Evolutionary conservation across 257 asterid species (phyloP).

Genomic region (Capsicum pubescens): DNA sequence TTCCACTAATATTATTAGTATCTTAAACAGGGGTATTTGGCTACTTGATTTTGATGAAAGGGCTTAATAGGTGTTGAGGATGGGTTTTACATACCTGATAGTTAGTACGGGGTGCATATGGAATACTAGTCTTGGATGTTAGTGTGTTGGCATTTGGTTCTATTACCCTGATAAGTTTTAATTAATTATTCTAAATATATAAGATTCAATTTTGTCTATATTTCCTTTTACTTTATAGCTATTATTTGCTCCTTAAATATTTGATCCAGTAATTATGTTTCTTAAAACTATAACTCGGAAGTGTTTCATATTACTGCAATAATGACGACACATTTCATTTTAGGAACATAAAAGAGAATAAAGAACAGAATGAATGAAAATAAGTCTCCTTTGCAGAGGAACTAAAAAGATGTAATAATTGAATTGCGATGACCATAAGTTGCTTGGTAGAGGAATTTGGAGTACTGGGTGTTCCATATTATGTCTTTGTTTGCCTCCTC

Average conservation of each 20-base stretch:
- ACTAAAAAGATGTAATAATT: background rate
- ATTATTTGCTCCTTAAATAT: background rate
- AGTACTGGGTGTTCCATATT: slow-evolving; percentile 8
- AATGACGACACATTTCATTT: background rate
- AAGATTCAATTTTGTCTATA: background rate
- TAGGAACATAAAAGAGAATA: slow-evolving; percentile 2
- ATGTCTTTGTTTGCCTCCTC: background rate
- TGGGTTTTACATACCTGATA: background rate
- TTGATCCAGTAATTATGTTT: background rate
- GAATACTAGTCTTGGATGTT: background rate
- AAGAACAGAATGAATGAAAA: background rate
- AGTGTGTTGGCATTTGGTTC: slow-evolving; percentile 20
- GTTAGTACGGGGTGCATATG: background rate
- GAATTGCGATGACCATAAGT: background rate
- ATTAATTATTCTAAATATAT: background rate
- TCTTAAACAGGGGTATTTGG: background rate
- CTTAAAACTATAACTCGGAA: background rate
- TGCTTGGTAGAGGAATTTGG: slow-evolving; percentile 18
- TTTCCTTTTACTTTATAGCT: background rate
- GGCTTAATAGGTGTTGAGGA: background rate
- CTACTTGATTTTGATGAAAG: background rate
- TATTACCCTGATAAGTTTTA: background rate
- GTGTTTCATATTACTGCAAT: background rate
- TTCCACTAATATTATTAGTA: background rate
- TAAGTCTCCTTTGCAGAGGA: background rate